phyloP scores from a whole-genome alignment of 106 monocot species.

The Ottelia alismoides region DNA sequence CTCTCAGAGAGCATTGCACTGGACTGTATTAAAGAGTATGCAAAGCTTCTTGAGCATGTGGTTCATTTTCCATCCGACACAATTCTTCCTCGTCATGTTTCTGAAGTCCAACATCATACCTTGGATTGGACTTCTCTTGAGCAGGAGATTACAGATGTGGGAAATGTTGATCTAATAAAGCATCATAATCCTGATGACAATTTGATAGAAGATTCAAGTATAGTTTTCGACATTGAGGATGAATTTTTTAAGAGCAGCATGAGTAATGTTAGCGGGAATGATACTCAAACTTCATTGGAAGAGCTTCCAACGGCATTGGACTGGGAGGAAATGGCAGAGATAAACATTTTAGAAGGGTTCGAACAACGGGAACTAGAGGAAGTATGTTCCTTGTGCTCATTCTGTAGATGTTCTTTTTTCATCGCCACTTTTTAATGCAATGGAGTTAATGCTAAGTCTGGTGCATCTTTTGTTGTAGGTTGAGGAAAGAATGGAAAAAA shows the following conservation, averaged over 20 bases:
- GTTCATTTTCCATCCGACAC: slow-evolving; percentile 74
- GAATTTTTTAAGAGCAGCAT: slow-evolving; percentile 17
- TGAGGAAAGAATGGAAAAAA: slow-evolving; percentile 69
- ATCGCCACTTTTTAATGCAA: no score
- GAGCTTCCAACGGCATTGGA: slow-evolving; percentile 54
- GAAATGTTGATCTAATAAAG: slow-evolving; percentile 3
- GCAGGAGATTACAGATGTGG: slow-evolving; percentile 15
- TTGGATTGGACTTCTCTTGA: slow-evolving; percentile 74
- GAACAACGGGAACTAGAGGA: slow-evolving; percentile 77
- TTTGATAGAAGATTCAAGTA: slow-evolving; percentile 14
- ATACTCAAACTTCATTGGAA: slow-evolving; percentile 14
- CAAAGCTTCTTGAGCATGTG: slow-evolving; percentile 74
- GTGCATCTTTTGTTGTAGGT: slow-evolving; percentile 35
- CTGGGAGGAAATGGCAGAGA: slow-evolving; percentile 59
- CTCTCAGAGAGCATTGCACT: slow-evolving; percentile 50
- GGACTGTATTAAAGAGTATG: slow-evolving; percentile 50
- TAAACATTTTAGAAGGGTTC: slow-evolving; percentile 57
- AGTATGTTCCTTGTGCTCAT: no score
- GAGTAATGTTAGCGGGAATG: slow-evolving; percentile 6
- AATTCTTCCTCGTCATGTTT: slow-evolving; percentile 37
- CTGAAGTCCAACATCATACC: slow-evolving; percentile 32
- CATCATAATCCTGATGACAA: slow-evolving; percentile 3
- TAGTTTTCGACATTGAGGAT: slow-evolving; percentile 44
- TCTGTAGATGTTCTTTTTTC: no score
- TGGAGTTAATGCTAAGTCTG: no score